Evolutionary conservation across 129 eudicot genomes (phyloP).

Genomic region (Gnaphalium uliginosum): DNA sequence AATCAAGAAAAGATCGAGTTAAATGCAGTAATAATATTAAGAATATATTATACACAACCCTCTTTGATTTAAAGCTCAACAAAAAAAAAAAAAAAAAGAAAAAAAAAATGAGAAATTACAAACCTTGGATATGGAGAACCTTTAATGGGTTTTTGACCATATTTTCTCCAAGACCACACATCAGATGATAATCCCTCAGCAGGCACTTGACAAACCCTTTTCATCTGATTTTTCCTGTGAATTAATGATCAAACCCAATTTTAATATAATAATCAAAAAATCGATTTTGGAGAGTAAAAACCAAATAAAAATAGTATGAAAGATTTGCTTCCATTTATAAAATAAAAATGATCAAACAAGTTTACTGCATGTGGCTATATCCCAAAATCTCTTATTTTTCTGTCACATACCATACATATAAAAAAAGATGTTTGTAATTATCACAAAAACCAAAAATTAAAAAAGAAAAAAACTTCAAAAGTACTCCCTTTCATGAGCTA

Average conservation of each 20-base stretch:
- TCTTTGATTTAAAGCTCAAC: background rate
- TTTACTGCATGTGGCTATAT: conserved; percentile 30
- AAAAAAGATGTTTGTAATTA: background rate
- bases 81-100: background rate
- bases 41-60: background rate
- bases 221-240: conserved; percentile 77
- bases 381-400: conserved; percentile 31
- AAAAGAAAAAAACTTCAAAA: background rate
- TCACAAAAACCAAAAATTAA: background rate
- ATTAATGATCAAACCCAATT: background rate
- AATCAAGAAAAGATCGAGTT: background rate
- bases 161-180: conserved; percentile 99
- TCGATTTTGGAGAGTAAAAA: background rate
- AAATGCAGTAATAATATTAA: background rate
- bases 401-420: conserved; percentile 21
- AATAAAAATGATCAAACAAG: conserved; percentile 1
- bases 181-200: conserved; percentile 93
- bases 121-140: conserved; percentile 99
- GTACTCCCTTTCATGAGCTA: background rate
- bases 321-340: background rate
- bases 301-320: background rate
- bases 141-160: conserved; percentile 99
- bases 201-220: conserved; percentile 88
- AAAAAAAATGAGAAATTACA: conserved; percentile 20
- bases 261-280: conserved; percentile 19